Conservation (phyloP, 2,329 filamentous ascomycete genomes). For the Cryphonectria radicalis region DNA sequence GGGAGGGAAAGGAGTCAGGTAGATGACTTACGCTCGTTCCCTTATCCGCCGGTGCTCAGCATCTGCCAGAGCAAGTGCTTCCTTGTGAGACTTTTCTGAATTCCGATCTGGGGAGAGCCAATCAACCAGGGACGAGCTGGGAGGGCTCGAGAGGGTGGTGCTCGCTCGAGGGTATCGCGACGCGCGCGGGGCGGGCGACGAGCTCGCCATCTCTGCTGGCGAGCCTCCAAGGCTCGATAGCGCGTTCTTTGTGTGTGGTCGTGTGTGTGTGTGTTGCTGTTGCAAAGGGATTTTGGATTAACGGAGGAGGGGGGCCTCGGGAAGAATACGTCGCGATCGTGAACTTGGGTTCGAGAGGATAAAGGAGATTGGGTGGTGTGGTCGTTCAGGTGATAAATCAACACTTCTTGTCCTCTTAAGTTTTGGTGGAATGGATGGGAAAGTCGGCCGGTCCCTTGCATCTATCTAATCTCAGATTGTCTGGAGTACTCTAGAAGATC, state of each 20-base stretch:
- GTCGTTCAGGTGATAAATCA: background rate
- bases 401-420: background rate
- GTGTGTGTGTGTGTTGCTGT: background rate
- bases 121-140: conserved; percentile 17
- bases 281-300: background rate
- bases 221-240: background rate
- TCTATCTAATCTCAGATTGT: conserved; percentile 9
- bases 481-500: background rate
- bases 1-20: no score
- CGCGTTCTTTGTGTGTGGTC: background rate
- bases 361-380: background rate
- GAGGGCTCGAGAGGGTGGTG: conserved; percentile 20
- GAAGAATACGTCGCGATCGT: background rate
- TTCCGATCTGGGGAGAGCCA: conserved; percentile 29
- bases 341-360: background rate
- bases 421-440: background rate
- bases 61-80: conserved; percentile 26
- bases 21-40: conserved; percentile 24
- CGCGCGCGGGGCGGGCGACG: conserved; percentile 27
- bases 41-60: conserved; percentile 27
- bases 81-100: conserved; percentile 25
- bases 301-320: background rate
- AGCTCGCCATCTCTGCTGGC: conserved; percentile 17
- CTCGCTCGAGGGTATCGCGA: conserved; percentile 28
- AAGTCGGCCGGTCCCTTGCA: conserved; percentile 6